Conservation (phyloP, 805 yeast species). For the Kazachstania bromeliacearum region DNA sequence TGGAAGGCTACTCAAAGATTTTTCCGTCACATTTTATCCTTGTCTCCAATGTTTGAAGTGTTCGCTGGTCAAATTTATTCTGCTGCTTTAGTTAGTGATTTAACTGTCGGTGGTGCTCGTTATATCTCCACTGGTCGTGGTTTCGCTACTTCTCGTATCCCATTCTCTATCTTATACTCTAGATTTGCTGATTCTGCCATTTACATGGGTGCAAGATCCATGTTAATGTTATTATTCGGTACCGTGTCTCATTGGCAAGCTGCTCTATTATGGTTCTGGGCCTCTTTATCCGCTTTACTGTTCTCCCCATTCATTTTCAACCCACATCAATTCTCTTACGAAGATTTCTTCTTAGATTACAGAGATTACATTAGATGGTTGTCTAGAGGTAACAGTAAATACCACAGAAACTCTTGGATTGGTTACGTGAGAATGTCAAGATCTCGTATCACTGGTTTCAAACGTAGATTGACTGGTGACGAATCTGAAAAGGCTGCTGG, state of each 20-base stretch:
- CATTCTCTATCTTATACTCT: constrained; percentile 63
- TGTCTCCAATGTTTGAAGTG: constrained; percentile 77
- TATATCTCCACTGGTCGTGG: constrained; percentile 84
- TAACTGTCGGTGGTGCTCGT: constrained; percentile 79
- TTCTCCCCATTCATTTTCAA: constrained; percentile 91
- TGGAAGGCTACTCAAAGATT: constrained; percentile 68
- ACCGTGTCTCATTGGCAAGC: constrained; percentile 84
- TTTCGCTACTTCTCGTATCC: constrained; percentile 72
- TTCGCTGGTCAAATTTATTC: constrained; percentile 76
- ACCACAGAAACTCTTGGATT: constrained; percentile 86
- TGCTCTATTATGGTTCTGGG: constrained; percentile 95
- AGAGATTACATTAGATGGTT: constrained; percentile 87
- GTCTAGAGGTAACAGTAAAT: constrained; percentile 82
- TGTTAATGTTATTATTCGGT: constrained; percentile 63
- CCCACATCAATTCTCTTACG: constrained; percentile 96
- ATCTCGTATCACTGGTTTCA: constrained; percentile 81
- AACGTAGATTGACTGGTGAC: constrained; percentile 62
- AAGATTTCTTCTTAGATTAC: constrained; percentile 92
- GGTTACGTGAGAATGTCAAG: constrained; percentile 75
- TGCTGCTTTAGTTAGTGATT: constrained; percentile 57
- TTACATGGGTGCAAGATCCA: constrained; percentile 73
- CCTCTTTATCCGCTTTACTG: constrained; percentile 76
- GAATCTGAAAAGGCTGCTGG: constrained; percentile 76
- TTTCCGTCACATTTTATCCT: constrained; percentile 54
- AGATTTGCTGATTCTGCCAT: constrained; percentile 77